These are phyloP conservation scores for Cladosporium sphaerospermum DNA, from an alignment of 2,329 filamentous ascomycete genomes.

Conservation along the genomic window DNA sequence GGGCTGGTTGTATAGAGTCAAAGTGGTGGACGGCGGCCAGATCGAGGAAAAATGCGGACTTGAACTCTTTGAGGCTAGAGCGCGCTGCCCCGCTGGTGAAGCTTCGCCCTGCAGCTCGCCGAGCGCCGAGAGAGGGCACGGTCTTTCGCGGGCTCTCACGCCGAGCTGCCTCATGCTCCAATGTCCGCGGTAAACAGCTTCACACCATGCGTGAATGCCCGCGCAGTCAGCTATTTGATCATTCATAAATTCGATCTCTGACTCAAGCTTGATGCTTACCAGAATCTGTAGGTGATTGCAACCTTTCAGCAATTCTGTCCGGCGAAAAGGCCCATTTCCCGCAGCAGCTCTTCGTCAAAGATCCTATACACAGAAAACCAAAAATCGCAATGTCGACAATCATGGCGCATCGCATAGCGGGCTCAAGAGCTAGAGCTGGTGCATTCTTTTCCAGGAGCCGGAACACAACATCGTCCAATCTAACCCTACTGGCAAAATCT, in stretches of 20 bases:
- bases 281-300: not conserved
- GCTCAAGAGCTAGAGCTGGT: not conserved
- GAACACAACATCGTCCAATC: not conserved
- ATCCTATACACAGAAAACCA: not conserved
- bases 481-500: slow-evolving; percentile 21
- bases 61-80: not conserved
- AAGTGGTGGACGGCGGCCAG: not conserved
- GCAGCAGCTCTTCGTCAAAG: too few relatives aligned
- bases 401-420: not conserved
- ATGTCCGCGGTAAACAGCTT: slow-evolving; percentile 10
- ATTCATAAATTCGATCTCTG: too few relatives aligned
- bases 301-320: not conserved
- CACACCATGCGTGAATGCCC: not conserved
- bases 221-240: too few relatives aligned
- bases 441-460: not conserved
- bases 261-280: not conserved
- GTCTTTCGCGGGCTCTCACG: too few relatives aligned
- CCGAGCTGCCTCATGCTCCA: slow-evolving; percentile 1
- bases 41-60: slow-evolving; percentile 4
- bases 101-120: too few relatives aligned
- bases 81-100: not conserved
- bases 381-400: not conserved
- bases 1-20: not conserved
- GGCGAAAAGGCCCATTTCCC: too few relatives aligned
- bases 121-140: too few relatives aligned